Evolutionary conservation across 352 stramenopile species (phyloP), one percentile per base, ranked within the genome.

Genomic region (Porosira glacialis): DNA sequence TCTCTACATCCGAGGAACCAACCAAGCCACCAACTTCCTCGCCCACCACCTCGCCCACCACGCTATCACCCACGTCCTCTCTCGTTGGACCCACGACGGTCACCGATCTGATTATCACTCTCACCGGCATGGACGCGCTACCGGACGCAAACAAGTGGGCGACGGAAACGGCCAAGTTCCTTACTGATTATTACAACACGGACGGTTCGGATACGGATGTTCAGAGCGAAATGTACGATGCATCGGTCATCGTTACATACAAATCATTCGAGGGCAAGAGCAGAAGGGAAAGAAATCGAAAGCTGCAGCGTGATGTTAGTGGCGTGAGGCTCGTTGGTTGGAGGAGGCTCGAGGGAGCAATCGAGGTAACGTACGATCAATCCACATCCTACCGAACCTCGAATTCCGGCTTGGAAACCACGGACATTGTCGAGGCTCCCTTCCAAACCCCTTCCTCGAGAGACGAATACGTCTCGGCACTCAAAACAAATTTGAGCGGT

Each of bases 301-400:
- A 8, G 2, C 13, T 39, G 33, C 36, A 28, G 55, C 38, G 47
- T 13, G 24, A 33, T 7, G 35, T 39, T 21, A 38, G 7, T 11
- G 2, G 27, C 21, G 17, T 19, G 10, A 30, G 21, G 7, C 17
- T 31, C 1, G 63, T 52, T 38, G 31, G 33, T 28, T 17, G 73
- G n/a, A 55, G 65, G 56, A 15, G 8, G 35, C 45, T 49, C 15
- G 47, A 64, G 21, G 19, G 27, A 2, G 63, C 61, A 24, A 62
- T 74, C 26, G 61, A 78, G 59, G 69, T 78, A 3, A 78, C 61
- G 0, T 78, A 74, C 61, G 70, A 30, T 11, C 69, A 78, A 64
- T 48, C 35, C 22, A 73, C 55, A n/a, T 63, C 19, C 3, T 78
- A 78, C 27, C 17, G 61, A 33, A 63, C 28, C 3, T 21, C 15